A percentile compares a stretch with the other conserved stretches of the same genome.
phyloP scores from a whole-genome alignment of 1,139 yeast genomes.

The Kurtzmaniella quercitrusa region DNA sequence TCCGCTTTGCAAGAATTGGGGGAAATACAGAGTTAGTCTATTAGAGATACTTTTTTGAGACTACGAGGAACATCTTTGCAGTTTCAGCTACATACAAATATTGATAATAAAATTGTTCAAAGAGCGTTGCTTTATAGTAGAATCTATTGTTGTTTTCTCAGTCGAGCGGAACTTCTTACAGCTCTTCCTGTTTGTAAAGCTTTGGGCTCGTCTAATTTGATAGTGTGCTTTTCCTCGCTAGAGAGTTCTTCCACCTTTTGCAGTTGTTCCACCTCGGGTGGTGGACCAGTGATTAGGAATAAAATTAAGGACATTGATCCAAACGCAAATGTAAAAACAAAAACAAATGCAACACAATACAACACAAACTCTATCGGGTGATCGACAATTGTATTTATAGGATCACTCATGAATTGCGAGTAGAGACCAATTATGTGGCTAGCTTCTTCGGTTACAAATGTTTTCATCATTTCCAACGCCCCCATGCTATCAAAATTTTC shows the following conservation, averaged over 20 bases:
- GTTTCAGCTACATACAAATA: not conserved
- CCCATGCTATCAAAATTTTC: conserved; percentile 15
- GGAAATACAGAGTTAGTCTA: no score
- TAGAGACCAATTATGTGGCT: conserved; percentile 29
- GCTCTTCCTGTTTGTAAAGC: conserved; percentile 11
- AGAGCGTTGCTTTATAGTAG: no score
- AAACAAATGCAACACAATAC: conserved; percentile 39
- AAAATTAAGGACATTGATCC: conserved; percentile 36
- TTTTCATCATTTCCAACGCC: conserved; percentile 16
- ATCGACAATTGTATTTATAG: conserved; percentile 33
- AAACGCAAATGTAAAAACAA: conserved; percentile 35
- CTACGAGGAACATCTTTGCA: no score
- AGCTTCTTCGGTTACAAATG: conserved; percentile 18
- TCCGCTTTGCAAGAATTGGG: no score
- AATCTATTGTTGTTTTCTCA: conserved; percentile 3
- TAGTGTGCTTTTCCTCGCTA: not conserved
- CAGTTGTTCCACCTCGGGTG: conserved; percentile 1
- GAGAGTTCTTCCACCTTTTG: conserved; percentile 1
- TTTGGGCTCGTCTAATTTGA: conserved; percentile 10
- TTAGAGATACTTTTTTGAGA: no score
- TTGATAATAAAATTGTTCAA: no score
- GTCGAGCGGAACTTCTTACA: not conserved
- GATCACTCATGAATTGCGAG: conserved; percentile 36
- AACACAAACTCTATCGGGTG: conserved; percentile 49
- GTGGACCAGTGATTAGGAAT: conserved; percentile 10